Percentiles rank a stretch among this genome's conserved stretches.
Conservation (phyloP, 495 filamentous ascomycete genomes). For the Aspergillus nidulans region DNA sequence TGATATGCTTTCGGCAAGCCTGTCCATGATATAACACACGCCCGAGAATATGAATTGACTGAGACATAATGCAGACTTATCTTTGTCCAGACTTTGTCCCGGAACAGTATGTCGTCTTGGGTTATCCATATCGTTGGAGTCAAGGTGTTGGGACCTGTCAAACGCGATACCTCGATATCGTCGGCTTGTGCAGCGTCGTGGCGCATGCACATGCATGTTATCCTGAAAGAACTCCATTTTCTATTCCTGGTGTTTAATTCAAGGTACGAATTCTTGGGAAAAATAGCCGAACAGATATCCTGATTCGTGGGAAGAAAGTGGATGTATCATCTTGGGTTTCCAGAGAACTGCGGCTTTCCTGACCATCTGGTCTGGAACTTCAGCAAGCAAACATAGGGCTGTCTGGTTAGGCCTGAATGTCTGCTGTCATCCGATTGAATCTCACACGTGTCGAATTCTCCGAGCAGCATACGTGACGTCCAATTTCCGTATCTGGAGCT, state of each 20-base stretch:
- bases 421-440: conserved; percentile 5
- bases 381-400: neutral
- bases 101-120: too few species aligned
- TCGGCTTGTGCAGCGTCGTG: too few species aligned
- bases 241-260: neutral
- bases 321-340: conserved; percentile 3
- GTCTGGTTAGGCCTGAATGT: conserved; percentile 1
- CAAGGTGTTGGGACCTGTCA: too few species aligned
- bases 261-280: neutral
- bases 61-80: too few species aligned
- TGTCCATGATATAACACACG: too few species aligned
- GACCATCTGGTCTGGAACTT: neutral
- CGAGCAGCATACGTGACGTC: neutral
- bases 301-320: conserved; percentile 1
- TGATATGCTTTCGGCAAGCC: too few species aligned
- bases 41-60: too few species aligned
- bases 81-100: too few species aligned
- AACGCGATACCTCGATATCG: too few species aligned
- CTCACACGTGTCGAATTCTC: neutral
- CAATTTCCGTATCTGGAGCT: neutral
- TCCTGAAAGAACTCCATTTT: too few species aligned
- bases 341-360: neutral
- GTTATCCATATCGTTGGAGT: too few species aligned
- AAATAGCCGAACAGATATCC: neutral
- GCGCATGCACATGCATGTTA: too few species aligned